Evolutionary conservation across 75 land plant species (phyloP).

Genomic region (Selaginella tamariscina): DNA sequence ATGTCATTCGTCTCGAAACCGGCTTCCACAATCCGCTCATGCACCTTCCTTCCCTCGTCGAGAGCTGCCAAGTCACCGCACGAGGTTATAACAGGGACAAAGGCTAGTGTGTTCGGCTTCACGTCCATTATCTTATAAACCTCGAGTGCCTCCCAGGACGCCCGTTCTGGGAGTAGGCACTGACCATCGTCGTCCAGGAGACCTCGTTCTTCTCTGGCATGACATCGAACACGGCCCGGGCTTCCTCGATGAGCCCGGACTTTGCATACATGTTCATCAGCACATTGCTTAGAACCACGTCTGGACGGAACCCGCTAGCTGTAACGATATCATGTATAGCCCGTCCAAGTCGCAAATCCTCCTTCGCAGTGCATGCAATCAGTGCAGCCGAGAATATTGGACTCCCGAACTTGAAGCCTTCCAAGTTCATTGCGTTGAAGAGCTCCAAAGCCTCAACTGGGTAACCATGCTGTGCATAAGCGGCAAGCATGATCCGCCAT

Average conservation of each 20-base stretch:
- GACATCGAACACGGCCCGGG: background rate
- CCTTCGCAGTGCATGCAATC: background rate
- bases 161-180: background rate
- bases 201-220: background rate
- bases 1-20: constrained; percentile 30
- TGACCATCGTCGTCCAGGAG: background rate
- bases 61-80: constrained; percentile 26
- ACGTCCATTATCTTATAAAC: background rate
- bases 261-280: background rate
- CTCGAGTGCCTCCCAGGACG: background rate
- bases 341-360: background rate
- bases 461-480: background rate
- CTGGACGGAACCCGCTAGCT: background rate
- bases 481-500: background rate
- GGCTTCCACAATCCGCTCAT: constrained; percentile 31
- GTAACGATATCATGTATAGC: background rate
- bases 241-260: background rate
- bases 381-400: background rate
- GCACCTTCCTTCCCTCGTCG: constrained; percentile 33
- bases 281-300: background rate
- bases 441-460: background rate
- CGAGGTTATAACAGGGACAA: constrained; percentile 42
- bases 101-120: constrained; percentile 32
- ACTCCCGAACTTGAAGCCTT: background rate
- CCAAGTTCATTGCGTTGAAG: background rate